phyloP scores from a whole-genome alignment of 2,329 filamentous ascomycete species.

The Coleophoma crateriformis region DNA sequence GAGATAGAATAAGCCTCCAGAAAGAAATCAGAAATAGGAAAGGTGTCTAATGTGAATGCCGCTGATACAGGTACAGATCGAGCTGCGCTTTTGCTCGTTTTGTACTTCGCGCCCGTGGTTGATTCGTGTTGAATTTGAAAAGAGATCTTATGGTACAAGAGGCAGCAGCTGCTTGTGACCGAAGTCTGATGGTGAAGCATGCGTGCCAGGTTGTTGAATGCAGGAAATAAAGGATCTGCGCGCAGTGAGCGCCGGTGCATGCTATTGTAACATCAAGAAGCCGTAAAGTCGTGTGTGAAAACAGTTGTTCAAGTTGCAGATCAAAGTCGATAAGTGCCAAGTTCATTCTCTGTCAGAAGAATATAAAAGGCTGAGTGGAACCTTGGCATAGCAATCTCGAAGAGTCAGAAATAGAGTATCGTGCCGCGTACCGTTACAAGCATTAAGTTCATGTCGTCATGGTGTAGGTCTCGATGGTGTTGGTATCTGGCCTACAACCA shows the following conservation, averaged over 20 bases:
- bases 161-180: conserved; percentile 13
- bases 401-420: conserved; percentile 23
- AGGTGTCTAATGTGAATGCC: conserved; percentile 17
- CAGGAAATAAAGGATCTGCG: conserved; percentile 13
- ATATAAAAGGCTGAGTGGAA: too few relatives aligned
- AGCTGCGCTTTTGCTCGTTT: conserved; percentile 25
- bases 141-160: conserved; percentile 27
- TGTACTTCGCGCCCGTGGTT: conserved; percentile 24
- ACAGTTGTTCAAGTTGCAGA: conserved; percentile 19
- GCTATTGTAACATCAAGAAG: conserved; percentile 28
- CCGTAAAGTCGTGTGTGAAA: conserved; percentile 29
- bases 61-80: conserved; percentile 26
- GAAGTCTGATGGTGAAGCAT: conserved; percentile 3
- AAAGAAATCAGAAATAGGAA: conserved; percentile 11
- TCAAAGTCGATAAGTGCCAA: too few relatives aligned
- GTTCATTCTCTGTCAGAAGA: too few relatives aligned
- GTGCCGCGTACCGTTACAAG: conserved; percentile 30
- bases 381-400: conserved; percentile 11
- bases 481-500: conserved; percentile 21
- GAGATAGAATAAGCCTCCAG: conserved; percentile 7
- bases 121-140: conserved; percentile 20
- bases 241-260: conserved; percentile 14
- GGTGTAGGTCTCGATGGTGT: conserved; percentile 8
- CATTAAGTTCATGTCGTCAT: conserved; percentile 28
- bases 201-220: conserved; percentile 22